Base-by-base conservation (phyloP, 108 stramenopile species). In the Cyclotella atomus region DNA sequence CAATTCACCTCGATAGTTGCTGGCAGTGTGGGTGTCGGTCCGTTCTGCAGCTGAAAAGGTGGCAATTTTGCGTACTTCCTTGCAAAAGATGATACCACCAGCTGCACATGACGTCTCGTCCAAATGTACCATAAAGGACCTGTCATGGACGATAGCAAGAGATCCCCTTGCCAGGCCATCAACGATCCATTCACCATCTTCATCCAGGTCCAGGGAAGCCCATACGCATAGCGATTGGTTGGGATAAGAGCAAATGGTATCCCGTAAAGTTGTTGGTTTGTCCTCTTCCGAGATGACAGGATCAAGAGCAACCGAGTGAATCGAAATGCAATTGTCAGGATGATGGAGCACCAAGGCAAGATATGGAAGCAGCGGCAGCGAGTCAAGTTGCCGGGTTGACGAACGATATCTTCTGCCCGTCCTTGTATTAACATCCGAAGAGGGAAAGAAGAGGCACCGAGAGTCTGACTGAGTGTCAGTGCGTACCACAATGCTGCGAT, bases 1-100 rank as follows among this genome's bases (percentile, higher is more conserved):
- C 8, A 60, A 27, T 60, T 60, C 59, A 21, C 59, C 59, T 8
- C 59, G 10, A n/a, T 60, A 60, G 20, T 60, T 60, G 34, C 59
- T 36, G 3, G 59, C 34, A 4, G 59, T 38, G 19, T 28, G 4
- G 2, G 54, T 4, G 5, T 4, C 3, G 12, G 20, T 38, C 3
- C 34, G 7, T 19, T 60, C 44, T 28, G 62, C 62, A 1, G 9
- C 7, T 2, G 44, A 44, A 27, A 15, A 44, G 3, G 7, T 44
- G 5, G 41, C 62, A 23, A 25, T 9, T 27, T 20, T 12, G 8
- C 44, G n/a, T n/a, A 8, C 3, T 20, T 14, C 25, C 3, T 41
- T 46, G 62, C 62, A 44, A 10, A 27, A 28, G 21, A 64, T 21
- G 7, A 46, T 27, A 6, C 20, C 23, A 5, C 44, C 41, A 28